Evolutionary conservation across 192 early-diverging fungal species (phyloP).

Genomic region (Linnemannia schmuckeri): DNA sequence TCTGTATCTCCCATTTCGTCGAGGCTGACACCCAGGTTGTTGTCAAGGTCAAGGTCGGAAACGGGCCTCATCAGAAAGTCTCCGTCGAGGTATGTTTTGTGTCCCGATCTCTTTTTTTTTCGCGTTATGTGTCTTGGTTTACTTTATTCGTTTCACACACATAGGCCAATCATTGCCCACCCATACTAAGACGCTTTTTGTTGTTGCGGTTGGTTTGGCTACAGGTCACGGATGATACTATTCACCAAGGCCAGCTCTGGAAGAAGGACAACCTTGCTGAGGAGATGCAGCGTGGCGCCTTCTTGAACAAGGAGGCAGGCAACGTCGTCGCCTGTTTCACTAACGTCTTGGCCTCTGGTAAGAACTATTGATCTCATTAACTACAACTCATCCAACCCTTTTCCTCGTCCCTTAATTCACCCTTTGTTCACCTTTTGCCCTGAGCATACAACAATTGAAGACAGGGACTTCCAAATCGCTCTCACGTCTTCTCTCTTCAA

Average conservation of each 20-base stretch:
- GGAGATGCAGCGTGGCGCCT: constrained; percentile 72
- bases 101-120: neutral
- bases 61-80: constrained; percentile 81
- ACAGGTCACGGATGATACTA: constrained; percentile 81
- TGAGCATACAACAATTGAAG: neutral
- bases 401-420: neutral
- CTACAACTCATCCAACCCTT: neutral
- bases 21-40: constrained; percentile 77
- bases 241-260: constrained; percentile 77
- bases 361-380: neutral
- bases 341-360: constrained; percentile 74
- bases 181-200: neutral
- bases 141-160: neutral
- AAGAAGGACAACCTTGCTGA: constrained; percentile 74
- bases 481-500: neutral
- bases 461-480: neutral
- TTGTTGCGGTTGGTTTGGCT: neutral
- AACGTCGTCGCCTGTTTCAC: constrained; percentile 90
- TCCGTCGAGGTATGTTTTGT: constrained; percentile 69
- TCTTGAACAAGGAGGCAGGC: constrained; percentile 90
- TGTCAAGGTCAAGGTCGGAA: constrained; percentile 74
- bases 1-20: constrained; percentile 87
- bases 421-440: neutral
- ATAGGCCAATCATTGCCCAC: neutral
- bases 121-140: neutral